Evolutionary conservation across 2,329 filamentous ascomycete species (phyloP).

Genomic region (Fusarium camptoceras): DNA sequence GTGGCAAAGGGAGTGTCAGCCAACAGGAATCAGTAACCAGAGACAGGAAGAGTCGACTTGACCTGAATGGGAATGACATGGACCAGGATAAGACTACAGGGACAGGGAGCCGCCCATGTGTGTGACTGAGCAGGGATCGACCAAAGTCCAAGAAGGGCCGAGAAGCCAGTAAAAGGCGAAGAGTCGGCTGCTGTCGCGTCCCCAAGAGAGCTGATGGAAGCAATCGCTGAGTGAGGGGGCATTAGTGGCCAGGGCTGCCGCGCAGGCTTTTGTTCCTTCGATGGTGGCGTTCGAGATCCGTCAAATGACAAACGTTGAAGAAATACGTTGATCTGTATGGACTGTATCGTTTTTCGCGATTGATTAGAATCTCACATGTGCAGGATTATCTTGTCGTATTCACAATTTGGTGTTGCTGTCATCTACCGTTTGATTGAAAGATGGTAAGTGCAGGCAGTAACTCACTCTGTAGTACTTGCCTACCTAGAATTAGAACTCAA

Average conservation of each 20-base stretch:
- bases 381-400: background rate
- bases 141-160: conserved; percentile 41
- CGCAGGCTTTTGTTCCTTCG: conserved; percentile 20
- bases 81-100: background rate
- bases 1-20: conserved; percentile 34
- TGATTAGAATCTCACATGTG: conserved; percentile 5
- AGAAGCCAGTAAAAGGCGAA: conserved; percentile 46
- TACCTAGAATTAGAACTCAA: background rate
- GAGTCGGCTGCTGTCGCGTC: conserved; percentile 28
- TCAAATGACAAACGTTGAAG: conserved; percentile 28
- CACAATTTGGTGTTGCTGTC: background rate
- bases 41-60: conserved; percentile 15
- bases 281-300: conserved; percentile 9
- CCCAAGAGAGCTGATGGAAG: conserved; percentile 22
- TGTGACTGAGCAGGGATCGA: conserved; percentile 31
- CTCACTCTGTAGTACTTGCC: background rate
- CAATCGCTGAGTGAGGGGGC: background rate
- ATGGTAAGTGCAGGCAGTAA: background rate
- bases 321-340: conserved; percentile 9
- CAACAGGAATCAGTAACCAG: conserved; percentile 23
- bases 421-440: background rate
- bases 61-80: conserved; percentile 35
- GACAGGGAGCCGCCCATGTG: conserved; percentile 16
- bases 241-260: conserved; percentile 33
- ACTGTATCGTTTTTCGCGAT: conserved; percentile 16